These are phyloP conservation scores for Tympanopsis confertula DNA, from an alignment of 2,329 filamentous ascomycete species.

Conservation along the genomic window DNA sequence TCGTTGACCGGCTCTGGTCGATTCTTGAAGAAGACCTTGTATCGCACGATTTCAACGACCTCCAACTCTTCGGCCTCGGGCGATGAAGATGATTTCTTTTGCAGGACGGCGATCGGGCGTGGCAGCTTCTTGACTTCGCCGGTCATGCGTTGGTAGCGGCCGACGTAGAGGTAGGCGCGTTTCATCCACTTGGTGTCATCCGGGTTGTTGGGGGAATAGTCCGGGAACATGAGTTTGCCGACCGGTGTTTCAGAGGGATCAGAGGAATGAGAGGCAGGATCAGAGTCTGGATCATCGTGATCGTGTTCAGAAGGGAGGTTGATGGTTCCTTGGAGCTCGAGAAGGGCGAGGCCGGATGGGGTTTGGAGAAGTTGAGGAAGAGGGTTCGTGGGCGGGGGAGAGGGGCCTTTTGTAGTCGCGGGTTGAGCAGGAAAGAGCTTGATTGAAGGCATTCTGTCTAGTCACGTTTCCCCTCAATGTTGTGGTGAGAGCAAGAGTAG, in stretches of 20 bases:
- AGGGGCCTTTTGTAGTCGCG: background rate
- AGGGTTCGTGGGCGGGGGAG: conserved; percentile 25
- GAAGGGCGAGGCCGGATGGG: conserved; percentile 74
- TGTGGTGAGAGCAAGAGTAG: too few relatives aligned
- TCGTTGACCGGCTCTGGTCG: conserved; percentile 68
- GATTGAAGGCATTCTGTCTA: too few relatives aligned
- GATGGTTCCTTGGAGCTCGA: conserved; percentile 87
- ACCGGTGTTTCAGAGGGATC: conserved; percentile 34
- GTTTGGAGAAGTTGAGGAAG: conserved; percentile 79
- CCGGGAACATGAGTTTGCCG: conserved; percentile 68
- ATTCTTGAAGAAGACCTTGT: conserved; percentile 74
- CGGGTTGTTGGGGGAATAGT: conserved; percentile 45
- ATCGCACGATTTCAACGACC: conserved; percentile 76
- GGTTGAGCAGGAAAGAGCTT: too few relatives aligned
- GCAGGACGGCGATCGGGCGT: conserved; percentile 68
- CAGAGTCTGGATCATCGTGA: conserved; percentile 15
- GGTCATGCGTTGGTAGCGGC: conserved; percentile 74
- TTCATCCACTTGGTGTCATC: conserved; percentile 73
- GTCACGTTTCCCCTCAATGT: too few relatives aligned
- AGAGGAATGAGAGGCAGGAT: conserved; percentile 7
- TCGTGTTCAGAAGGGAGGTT: conserved; percentile 49
- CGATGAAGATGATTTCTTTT: conserved; percentile 14
- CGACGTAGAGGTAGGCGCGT: conserved; percentile 76
- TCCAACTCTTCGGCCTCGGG: conserved; percentile 46
- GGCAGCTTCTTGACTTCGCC: conserved; percentile 83